phyloP scores from a whole-genome alignment of 805 yeast species.

The Lachancea lanzarotensis region DNA sequence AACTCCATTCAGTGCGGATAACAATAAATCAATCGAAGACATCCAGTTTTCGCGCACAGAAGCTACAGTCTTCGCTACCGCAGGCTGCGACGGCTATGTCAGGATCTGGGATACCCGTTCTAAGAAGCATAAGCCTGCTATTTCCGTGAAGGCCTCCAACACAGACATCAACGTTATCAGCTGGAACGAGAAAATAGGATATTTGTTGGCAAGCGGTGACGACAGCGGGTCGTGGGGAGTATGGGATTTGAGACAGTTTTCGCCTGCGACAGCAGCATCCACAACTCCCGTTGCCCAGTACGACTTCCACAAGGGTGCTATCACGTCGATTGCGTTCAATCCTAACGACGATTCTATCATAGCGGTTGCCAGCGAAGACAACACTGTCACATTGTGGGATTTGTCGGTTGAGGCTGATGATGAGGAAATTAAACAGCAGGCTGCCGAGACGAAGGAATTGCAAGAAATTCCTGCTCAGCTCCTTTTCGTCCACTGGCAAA shows the following conservation, averaged over 20 bases:
- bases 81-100: conserved; percentile 84
- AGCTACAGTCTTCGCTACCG: conserved; percentile 89
- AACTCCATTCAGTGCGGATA: conserved; percentile 57
- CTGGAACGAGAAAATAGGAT: conserved; percentile 85
- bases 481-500: conserved; percentile 96
- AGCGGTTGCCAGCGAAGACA: conserved; percentile 94
- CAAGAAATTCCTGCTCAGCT: conserved; percentile 92
- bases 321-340: conserved; percentile 89
- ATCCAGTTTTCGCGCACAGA: conserved; percentile 95
- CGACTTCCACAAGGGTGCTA: conserved; percentile 88
- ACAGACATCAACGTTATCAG: conserved; percentile 92
- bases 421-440: conserved; percentile 87
- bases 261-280: conserved; percentile 38
- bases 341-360: conserved; percentile 93
- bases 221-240: conserved; percentile 97
- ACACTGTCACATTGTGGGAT: conserved; percentile 97
- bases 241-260: conserved; percentile 91
- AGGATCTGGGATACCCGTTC: conserved; percentile 97
- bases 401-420: conserved; percentile 98
- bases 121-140: conserved; percentile 84
- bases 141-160: conserved; percentile 71
- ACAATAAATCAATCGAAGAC: conserved; percentile 83
- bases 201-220: conserved; percentile 89
- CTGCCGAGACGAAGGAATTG: conserved; percentile 68
- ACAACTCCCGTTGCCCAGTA: conserved; percentile 86